Evolutionary conservation across 148 eudicot species (phyloP), one percentile per base, ranked within the genome.

Genomic region (Rhododendron ovatum): DNA sequence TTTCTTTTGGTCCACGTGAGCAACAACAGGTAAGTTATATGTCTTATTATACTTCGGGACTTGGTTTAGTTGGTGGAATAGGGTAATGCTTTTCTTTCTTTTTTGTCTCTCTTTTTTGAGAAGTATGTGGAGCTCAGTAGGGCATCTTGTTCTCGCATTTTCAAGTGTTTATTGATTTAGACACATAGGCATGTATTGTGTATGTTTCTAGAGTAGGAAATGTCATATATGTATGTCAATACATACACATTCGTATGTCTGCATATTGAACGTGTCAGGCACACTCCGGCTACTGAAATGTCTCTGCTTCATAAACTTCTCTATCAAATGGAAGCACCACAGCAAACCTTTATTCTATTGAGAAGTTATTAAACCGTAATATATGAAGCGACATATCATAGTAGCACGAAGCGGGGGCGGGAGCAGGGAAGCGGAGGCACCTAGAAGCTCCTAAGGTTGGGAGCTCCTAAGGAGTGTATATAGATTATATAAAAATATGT

Each of bases 1-100:
- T 94, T 80, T 85, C 94, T 86, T 89, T 92, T 86, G 92, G 91
- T 81, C 53, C 93, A 30, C 76, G 87, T 81, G 98, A 94, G 74
- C 90, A 94, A 85, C 91, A 94, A 61, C 95, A 95, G 96, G 98
- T 95, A 86, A 63, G 74, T 83, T 65, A 43, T 9, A 33, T n/a
- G 43, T 15, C 37, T 77, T 10, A 28, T 0, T 26, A 30, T 63
- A 1, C 33, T 75, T 28, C 78, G 17, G 55, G 69, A 33, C 67
- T 87, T 79, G 67, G 43, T 82, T 82, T 59, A 55, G 61, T 86
- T 55, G 61, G 69, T 20, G 6, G 37, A 69, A 69, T n/a, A 9
- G 63, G 7, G 22, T 7, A 18, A 57, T 12, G 17, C 75, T 69
- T 12, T 3, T 69, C 37, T 12, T 30, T 69, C 37, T 37, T 2